Evolutionary conservation across 2,329 filamentous ascomycete genomes (phyloP).

Genomic region (Aurifilum marmelostoma): DNA sequence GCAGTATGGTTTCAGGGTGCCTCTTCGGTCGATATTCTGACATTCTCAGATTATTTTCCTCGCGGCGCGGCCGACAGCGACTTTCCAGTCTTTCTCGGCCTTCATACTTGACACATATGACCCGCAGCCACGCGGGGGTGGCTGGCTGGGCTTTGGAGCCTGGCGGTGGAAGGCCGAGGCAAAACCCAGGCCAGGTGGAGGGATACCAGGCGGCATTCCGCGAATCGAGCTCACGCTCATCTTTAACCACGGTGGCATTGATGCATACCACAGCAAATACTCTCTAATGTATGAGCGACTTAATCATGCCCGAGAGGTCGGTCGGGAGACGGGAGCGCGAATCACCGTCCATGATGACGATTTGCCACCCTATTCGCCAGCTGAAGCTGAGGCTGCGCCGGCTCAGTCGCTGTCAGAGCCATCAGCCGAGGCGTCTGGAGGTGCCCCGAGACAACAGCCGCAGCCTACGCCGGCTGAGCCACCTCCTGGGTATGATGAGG

Average conservation of each 20-base stretch:
- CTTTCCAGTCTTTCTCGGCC: conserved; percentile 85
- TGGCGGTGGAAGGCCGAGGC: conserved; percentile 86
- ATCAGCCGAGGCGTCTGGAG: conserved; percentile 31
- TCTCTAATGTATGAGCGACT: conserved; percentile 84
- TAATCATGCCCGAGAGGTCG: conserved; percentile 77
- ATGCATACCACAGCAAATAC: conserved; percentile 83
- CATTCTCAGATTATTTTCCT: conserved; percentile 78
- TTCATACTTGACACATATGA: conserved; percentile 88
- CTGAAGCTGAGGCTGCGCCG: conserved; percentile 33
- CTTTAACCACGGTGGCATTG: conserved; percentile 95
- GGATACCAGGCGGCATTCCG: conserved; percentile 73
- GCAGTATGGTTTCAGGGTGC: conserved; percentile 6
- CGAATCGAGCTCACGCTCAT: conserved; percentile 81
- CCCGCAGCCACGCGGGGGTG: conserved; percentile 72
- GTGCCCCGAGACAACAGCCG: conserved; percentile 32
- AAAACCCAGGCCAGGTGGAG: conserved; percentile 80
- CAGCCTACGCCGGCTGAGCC: conserved; percentile 67
- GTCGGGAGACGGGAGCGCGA: conserved; percentile 66
- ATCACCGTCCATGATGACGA: conserved; percentile 72
- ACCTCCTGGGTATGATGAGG: conserved; percentile 89
- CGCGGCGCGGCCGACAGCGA: conserved; percentile 67
- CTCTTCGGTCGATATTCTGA: conserved; percentile 33
- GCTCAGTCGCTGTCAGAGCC: conserved; percentile 34
- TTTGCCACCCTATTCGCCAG: conserved; percentile 74
- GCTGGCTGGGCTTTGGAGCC: conserved; percentile 79